These are phyloP conservation scores for Chrysanthemum makinoi DNA, from an alignment of 129 eudicot genomes.

Conservation along the genomic window DNA sequence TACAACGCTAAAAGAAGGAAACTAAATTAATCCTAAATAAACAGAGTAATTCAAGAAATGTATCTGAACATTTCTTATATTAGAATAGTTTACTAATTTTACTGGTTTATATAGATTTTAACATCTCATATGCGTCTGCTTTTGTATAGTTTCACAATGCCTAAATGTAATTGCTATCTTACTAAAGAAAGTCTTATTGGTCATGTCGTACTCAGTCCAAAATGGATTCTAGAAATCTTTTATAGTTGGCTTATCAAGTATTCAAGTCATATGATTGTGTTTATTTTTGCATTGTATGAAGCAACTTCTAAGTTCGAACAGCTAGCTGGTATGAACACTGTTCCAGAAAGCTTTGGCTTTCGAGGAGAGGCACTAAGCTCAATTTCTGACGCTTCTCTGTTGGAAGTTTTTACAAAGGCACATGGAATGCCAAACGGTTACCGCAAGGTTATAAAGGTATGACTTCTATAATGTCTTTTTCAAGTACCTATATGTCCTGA, in stretches of 20 bases:
- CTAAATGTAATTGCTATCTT: too few species aligned
- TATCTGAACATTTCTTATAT: too few species aligned
- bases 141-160: too few species aligned
- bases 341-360: constrained; percentile 57
- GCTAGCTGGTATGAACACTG: constrained; percentile 35
- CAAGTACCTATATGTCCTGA: not conserved
- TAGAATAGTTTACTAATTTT: too few species aligned
- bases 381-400: constrained; percentile 76
- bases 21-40: too few species aligned
- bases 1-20: too few species aligned
- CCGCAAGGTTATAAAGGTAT: constrained; percentile 84
- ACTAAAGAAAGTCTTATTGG: not conserved
- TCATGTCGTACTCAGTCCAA: not conserved
- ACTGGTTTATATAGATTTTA: too few species aligned
- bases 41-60: too few species aligned
- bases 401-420: constrained; percentile 81
- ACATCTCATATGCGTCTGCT: too few species aligned
- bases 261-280: constrained; percentile 14
- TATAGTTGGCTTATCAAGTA: constrained; percentile 10
- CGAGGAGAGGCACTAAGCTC: constrained; percentile 94
- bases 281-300: constrained; percentile 30
- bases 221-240: not conserved
- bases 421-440: constrained; percentile 96
- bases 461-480: constrained; percentile 14
- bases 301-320: constrained; percentile 75